Base-by-base conservation (phyloP, 2,329 filamentous ascomycete genomes). In the Scolecobasidium constrictum region DNA sequence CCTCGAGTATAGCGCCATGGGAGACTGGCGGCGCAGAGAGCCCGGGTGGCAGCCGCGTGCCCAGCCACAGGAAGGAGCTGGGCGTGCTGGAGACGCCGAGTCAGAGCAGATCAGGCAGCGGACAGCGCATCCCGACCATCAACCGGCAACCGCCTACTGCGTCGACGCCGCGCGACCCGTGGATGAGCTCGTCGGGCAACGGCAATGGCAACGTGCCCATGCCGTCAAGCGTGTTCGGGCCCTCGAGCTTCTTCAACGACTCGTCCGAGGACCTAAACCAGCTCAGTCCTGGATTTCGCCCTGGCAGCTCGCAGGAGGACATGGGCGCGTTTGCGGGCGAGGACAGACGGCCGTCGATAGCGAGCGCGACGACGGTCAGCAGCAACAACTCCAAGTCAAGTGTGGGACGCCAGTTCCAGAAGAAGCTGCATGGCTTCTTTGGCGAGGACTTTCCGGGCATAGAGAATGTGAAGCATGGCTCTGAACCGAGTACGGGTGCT, bases 361-460 rank as follows among this genome's bases (percentile, higher is more conserved):
- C 87, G 31, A 95, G 88, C 61, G 79, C 88, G 49, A 87, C 83
- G 12, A 94, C 82, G 4, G 77, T 85, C 45, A 92, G 88, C 62
- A 94, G 90, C 56, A 77, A 84, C 50, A 84, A 85, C 23, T 94
- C 90, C 34, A 81, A 80, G 63, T 74, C 78, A 48, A 80, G 77
- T 47, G 72, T 82, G 46, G 78, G 80, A 52, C 78, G 83, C 40
- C 74, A 82, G 45, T 73, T 77, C 49, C 72, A 77, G 53, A 87
- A 88, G 62, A 92, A 90, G 63, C 70, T 94, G 49, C 85, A 92
- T 57, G 85, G 83, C 34, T 90, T 95, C 59, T 94, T 95, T 63
- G 88, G 90, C 37, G 90, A 95, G 53, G 88, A 94, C 56, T 86
- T 84, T 60, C 77, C 78, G 46, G 77, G 75, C 28, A 71, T 75